phyloP scores from a whole-genome alignment of 768 basidiomycete species.

The Chlorophyllum brunneum region DNA sequence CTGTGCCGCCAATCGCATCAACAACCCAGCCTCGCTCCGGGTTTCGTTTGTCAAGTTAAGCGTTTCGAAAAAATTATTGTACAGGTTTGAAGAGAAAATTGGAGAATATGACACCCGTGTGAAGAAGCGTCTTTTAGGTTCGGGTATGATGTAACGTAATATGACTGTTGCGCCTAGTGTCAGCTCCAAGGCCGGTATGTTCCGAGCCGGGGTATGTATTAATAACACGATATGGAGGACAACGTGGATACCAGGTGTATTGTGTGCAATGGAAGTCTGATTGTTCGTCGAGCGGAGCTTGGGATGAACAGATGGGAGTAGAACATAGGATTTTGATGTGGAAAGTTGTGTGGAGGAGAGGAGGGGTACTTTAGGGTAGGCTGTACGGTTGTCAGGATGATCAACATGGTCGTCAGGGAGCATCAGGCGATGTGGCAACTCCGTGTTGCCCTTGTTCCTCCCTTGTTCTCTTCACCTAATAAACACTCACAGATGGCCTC shows the following conservation, averaged over 20 bases:
- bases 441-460: neutral
- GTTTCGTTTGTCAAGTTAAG: too few relatives aligned
- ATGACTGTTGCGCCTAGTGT: constrained; percentile 1
- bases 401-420: constrained; percentile 16
- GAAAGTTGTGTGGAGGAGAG: neutral
- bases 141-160: neutral
- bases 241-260: constrained; percentile 4
- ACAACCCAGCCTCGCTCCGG: neutral
- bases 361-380: neutral
- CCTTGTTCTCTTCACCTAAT: neutral
- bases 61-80: too few relatives aligned
- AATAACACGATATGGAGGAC: neutral
- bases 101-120: too few relatives aligned
- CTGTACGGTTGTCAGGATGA: constrained; percentile 1
- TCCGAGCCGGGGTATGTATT: constrained; percentile 11
- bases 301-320: constrained; percentile 1
- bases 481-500: neutral
- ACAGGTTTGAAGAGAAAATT: too few relatives aligned
- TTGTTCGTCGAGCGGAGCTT: neutral
- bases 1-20: neutral
- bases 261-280: constrained; percentile 8
- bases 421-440: constrained; percentile 6
- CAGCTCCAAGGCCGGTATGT: constrained; percentile 3
- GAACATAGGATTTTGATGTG: constrained; percentile 15
- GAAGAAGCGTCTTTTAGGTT: neutral